These are phyloP conservation scores for Hygrocybe punicea DNA, from an alignment of 768 basidiomycete species.

Conservation along the genomic window DNA sequence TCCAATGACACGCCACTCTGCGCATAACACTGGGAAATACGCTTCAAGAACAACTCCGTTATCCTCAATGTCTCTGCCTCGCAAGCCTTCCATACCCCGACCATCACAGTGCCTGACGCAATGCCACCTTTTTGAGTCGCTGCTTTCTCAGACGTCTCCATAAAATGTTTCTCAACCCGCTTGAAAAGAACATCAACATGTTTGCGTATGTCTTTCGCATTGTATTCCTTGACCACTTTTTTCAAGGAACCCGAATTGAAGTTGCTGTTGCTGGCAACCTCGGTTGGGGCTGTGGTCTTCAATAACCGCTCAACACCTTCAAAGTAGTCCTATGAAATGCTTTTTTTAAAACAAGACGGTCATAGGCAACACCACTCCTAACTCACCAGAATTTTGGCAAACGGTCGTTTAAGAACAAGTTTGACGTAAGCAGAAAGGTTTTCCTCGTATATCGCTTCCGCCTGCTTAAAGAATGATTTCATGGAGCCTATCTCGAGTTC, in stretches of 20 bases:
- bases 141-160: slow-evolving; percentile 69
- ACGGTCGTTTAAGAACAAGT: slow-evolving; percentile 80
- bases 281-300: slow-evolving; percentile 71
- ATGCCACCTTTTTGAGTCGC: slow-evolving; percentile 52
- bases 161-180: slow-evolving; percentile 95
- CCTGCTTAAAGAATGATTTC: slow-evolving; percentile 60
- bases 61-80: slow-evolving; percentile 78
- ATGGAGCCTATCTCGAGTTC: slow-evolving; percentile 65
- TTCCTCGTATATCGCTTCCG: slow-evolving; percentile 84
- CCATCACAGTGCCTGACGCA: slow-evolving; percentile 62
- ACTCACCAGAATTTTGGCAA: slow-evolving; percentile 81
- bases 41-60: slow-evolving; percentile 62
- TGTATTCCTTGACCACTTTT: slow-evolving; percentile 81
- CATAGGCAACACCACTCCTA: not conserved
- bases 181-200: slow-evolving; percentile 81
- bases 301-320: slow-evolving; percentile 87
- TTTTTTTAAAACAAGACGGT: not conserved
- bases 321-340: slow-evolving; percentile 77
- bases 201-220: slow-evolving; percentile 85
- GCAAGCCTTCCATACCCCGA: slow-evolving; percentile 87
- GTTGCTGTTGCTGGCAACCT: slow-evolving; percentile 68
- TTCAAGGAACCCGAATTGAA: slow-evolving; percentile 79
- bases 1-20: slow-evolving; percentile 72
- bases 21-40: slow-evolving; percentile 76
- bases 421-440: slow-evolving; percentile 84